A percentile compares a stretch with the other conserved stretches of the same genome.
These are phyloP conservation scores for Exophiala bonariae DNA, from an alignment of 2,329 filamentous ascomycete genomes.

Conservation along the genomic window DNA sequence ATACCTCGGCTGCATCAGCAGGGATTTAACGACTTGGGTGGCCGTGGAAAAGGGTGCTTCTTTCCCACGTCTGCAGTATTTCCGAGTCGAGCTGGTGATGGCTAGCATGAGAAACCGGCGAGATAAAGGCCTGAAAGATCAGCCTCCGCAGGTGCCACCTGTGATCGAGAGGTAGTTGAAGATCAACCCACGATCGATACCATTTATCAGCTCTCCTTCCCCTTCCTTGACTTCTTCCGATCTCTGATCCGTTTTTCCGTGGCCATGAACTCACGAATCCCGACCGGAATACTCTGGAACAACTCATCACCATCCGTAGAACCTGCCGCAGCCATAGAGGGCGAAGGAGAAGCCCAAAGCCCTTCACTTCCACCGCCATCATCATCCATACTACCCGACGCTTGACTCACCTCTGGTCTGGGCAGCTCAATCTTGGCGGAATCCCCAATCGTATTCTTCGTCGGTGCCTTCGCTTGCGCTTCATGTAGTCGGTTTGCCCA, in stretches of 20 bases:
- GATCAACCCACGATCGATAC: too few relatives aligned
- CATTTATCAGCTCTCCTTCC: neutral
- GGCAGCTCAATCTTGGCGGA: conserved; percentile 29
- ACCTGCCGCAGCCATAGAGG: too few relatives aligned
- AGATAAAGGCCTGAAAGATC: too few relatives aligned
- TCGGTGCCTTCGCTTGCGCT: conserved; percentile 51
- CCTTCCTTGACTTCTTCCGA: conserved; percentile 61
- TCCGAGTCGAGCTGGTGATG: too few relatives aligned
- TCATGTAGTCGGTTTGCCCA: conserved; percentile 69
- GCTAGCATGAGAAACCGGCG: too few relatives aligned
- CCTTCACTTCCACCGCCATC: conserved; percentile 74
- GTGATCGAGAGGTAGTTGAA: too few relatives aligned
- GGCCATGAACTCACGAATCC: conserved; percentile 96
- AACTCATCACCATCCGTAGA: conserved; percentile 49
- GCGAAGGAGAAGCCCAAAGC: conserved; percentile 57
- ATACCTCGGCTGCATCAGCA: too few relatives aligned
- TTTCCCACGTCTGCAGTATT: too few relatives aligned
- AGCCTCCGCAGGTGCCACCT: too few relatives aligned
- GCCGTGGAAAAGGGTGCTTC: too few relatives aligned
- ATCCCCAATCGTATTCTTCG: conserved; percentile 14
- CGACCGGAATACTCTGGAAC: conserved; percentile 81
- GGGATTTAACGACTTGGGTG: too few relatives aligned
- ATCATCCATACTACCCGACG: conserved; percentile 69
- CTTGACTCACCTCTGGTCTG: conserved; percentile 45
- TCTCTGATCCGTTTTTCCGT: conserved; percentile 87